phyloP scores from a whole-genome alignment of 2,329 filamentous ascomycete species.

The Diaporthe vexans region DNA sequence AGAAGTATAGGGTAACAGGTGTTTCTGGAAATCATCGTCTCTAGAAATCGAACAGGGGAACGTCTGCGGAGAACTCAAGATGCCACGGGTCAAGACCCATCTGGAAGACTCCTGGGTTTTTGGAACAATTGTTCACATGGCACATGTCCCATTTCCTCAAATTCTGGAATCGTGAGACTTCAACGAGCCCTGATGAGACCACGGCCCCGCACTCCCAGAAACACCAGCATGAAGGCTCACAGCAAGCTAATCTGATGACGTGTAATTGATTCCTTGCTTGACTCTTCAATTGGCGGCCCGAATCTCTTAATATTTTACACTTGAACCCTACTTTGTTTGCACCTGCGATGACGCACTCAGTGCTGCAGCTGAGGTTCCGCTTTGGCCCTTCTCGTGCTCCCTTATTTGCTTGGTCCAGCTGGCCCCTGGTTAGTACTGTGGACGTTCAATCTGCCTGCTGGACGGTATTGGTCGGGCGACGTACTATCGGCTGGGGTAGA shows the following conservation, averaged over 20 bases:
- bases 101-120: not conserved
- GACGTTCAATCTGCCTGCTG: not conserved
- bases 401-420: slow-evolving; percentile 62
- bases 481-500: slow-evolving; percentile 90
- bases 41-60: not conserved
- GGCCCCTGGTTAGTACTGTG: slow-evolving; percentile 23
- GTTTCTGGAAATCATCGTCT: not conserved
- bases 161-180: not conserved
- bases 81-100: not conserved
- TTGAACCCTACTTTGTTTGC: slow-evolving; percentile 25
- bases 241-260: not conserved
- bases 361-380: slow-evolving; percentile 44
- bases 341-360: slow-evolving; percentile 30
- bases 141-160: not conserved
- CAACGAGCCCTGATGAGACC: not conserved
- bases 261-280: not conserved
- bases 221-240: not conserved
- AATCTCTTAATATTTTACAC: not conserved
- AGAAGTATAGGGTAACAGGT: not conserved
- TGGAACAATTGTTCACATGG: not conserved
- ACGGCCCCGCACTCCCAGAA: not conserved
- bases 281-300: not conserved
- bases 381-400: slow-evolving; percentile 56
- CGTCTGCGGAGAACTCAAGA: not conserved
- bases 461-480: slow-evolving; percentile 50